Percentiles rank a stretch among this genome's conserved stretches.
phyloP scores from a whole-genome alignment of 179 eudicot species.

The Amaranthus tricolor region DNA sequence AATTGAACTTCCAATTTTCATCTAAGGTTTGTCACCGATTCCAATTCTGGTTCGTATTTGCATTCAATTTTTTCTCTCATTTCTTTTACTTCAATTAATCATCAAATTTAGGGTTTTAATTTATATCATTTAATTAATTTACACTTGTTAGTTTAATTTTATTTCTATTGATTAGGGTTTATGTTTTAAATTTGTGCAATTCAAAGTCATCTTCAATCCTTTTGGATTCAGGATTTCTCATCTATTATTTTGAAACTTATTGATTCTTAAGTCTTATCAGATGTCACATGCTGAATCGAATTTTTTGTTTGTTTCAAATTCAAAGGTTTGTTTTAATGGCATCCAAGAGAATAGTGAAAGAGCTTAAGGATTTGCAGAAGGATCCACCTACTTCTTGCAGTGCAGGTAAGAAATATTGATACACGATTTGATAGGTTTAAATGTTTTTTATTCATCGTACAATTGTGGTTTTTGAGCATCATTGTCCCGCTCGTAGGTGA shows the following conservation, averaged over 20 bases:
- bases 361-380: constrained; percentile 38
- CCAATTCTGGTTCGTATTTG: no score
- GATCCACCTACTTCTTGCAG: constrained; percentile 40
- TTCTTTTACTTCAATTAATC: neutral
- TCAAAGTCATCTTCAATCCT: neutral
- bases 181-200: neutral
- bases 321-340: constrained; percentile 19
- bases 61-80: no score
- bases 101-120: neutral
- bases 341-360: constrained; percentile 34
- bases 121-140: no score
- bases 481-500: no score
- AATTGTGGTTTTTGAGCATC: neutral
- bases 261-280: no score
- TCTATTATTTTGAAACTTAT: no score
- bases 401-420: constrained; percentile 21
- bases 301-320: neutral
- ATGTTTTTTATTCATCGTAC: neutral
- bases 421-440: neutral
- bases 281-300: constrained; percentile 1
- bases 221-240: neutral
- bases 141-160: neutral
- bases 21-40: neutral
- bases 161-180: neutral
- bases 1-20: neutral